Conservation (phyloP, 805 yeast genomes). For the Groenewaldozyma tartarivorans region DNA sequence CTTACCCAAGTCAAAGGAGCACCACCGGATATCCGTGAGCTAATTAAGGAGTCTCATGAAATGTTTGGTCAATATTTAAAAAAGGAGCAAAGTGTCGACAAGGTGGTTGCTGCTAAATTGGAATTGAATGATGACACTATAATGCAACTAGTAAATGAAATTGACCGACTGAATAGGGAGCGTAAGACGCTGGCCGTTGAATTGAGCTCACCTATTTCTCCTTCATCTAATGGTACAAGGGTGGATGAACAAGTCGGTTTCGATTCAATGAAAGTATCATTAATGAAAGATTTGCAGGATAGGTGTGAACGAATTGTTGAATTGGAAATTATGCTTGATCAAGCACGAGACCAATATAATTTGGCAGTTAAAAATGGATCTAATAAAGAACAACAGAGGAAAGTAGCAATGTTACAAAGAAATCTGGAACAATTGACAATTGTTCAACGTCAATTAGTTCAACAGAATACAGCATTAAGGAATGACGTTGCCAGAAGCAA, state of each 20-base stretch:
- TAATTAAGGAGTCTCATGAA: not conserved
- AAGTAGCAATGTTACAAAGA: conserved; percentile 44
- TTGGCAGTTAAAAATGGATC: conserved; percentile 18
- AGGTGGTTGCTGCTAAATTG: conserved; percentile 5
- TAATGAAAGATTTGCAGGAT: conserved; percentile 15
- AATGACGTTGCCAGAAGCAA: conserved; percentile 48
- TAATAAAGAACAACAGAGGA: conserved; percentile 32
- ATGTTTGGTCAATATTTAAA: not conserved
- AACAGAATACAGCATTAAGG: conserved; percentile 48
- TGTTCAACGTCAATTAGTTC: conserved; percentile 53
- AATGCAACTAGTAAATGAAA: conserved; percentile 7
- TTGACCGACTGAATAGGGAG: conserved; percentile 6
- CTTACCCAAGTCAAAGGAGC: not conserved
- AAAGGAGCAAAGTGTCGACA: not conserved
- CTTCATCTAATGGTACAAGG: not conserved
- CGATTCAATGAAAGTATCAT: conserved; percentile 49
- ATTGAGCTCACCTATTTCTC: not conserved
- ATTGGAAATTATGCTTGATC: conserved; percentile 36
- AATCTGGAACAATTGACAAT: conserved; percentile 47
- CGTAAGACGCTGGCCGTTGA: not conserved
- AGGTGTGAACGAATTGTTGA: conserved; percentile 31
- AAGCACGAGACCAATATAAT: conserved; percentile 29
- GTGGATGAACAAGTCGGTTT: conserved; percentile 6
- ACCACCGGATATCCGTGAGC: not conserved
- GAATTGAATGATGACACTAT: conserved; percentile 10